A percentile compares a stretch with the other conserved stretches of the same genome.
Conservation (phyloP, 106 monocot species). For the Acorus gramineus region DNA sequence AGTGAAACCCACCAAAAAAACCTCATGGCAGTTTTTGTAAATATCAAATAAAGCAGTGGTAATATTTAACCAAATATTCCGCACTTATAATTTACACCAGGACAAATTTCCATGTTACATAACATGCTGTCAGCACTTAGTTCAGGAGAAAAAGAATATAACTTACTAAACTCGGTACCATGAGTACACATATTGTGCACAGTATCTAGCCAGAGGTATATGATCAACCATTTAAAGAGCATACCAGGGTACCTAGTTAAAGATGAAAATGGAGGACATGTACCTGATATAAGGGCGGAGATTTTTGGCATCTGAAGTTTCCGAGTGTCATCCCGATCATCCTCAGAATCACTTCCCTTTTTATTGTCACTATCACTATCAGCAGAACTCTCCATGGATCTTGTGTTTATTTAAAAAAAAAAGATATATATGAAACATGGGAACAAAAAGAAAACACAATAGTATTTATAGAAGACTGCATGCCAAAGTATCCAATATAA, state of each 20-base stretch:
- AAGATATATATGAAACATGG: not conserved
- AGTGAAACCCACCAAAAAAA: no score
- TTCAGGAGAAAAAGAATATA: no score
- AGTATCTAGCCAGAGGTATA: no score
- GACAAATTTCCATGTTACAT: no score
- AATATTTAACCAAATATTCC: no score
- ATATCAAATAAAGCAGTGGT: no score
- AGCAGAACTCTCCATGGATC: slow-evolving; percentile 11
- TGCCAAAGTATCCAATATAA: not conserved
- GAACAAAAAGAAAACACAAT: not conserved
- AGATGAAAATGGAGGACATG: not conserved
- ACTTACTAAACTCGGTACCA: no score
- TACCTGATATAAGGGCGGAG: slow-evolving; percentile 36
- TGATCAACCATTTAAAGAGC: no score
- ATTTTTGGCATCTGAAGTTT: slow-evolving; percentile 28
- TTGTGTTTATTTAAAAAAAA: slow-evolving; percentile 6
- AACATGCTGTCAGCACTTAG: no score
- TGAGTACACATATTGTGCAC: no score
- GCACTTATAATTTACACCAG: no score
- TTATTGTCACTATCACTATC: slow-evolving; percentile 31
- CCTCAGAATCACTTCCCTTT: slow-evolving; percentile 38
- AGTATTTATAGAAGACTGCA: not conserved
- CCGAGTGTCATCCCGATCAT: slow-evolving; percentile 19
- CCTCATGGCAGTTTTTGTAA: no score
- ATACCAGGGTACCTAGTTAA: not conserved